These are phyloP conservation scores for Populus hybrid DNA, from an alignment of 441 rosid species.

Conservation along the genomic window DNA sequence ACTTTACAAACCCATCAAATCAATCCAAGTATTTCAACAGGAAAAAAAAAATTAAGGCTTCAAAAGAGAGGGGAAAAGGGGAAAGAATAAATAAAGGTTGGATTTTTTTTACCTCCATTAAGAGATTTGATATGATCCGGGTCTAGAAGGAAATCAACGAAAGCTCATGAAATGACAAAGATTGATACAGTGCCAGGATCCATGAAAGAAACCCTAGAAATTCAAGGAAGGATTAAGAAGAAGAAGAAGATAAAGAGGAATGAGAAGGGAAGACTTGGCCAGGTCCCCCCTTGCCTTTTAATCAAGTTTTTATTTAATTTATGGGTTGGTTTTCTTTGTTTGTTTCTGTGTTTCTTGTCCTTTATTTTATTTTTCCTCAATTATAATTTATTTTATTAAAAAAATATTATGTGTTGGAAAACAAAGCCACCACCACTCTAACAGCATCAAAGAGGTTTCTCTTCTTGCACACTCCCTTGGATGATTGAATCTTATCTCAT, in stretches of 20 bases:
- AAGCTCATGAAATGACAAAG: constrained; percentile 19
- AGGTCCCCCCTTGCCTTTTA: constrained; percentile 25
- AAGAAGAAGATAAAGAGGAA: not conserved
- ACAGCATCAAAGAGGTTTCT: not conserved
- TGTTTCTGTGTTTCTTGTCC: constrained; percentile 1
- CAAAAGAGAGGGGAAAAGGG: not conserved
- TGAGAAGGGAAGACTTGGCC: constrained; percentile 18
- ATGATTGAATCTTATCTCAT: not conserved
- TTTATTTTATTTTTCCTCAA: not conserved
- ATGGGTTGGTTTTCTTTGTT: constrained; percentile 18
- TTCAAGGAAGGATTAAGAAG: constrained; percentile 17
- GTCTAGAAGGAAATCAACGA: constrained; percentile 21
- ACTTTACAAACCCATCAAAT: not conserved
- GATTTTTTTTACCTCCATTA: constrained; percentile 35
- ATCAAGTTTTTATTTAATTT: constrained; percentile 15
- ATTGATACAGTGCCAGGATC: constrained; percentile 19
- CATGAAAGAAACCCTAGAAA: constrained; percentile 33
- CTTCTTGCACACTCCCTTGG: not conserved
- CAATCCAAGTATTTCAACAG: not conserved
- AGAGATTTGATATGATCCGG: constrained; percentile 29
- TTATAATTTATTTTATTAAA: not conserved
- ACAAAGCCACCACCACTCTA: not conserved
- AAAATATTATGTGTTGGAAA: not conserved
- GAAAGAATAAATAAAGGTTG: not conserved
- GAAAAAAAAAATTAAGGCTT: not conserved